Percentiles rank a stretch among this genome's conserved stretches.
phyloP scores from a whole-genome alignment of 371 early-diverging fungal species.

The Syncephalastrum sp. region DNA sequence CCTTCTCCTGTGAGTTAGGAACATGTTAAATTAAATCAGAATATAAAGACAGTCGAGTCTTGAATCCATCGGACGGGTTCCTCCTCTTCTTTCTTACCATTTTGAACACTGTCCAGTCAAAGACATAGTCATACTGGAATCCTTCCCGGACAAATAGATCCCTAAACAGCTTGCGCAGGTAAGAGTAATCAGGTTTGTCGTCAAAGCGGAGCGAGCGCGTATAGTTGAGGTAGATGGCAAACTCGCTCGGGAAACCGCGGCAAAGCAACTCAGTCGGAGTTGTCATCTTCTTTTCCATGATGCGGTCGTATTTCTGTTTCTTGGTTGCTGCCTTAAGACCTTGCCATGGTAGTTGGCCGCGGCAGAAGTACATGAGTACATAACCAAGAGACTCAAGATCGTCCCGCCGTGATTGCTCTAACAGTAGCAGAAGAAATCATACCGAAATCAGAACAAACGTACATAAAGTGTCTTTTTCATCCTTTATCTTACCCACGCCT shows the following conservation, averaged over 20 bases:
- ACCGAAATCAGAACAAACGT: not conserved
- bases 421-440: not conserved
- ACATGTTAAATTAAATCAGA: not conserved
- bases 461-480: not conserved
- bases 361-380: constrained; percentile 99
- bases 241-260: constrained; percentile 94
- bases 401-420: constrained; percentile 99
- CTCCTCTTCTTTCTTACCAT: constrained; percentile 15
- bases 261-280: constrained; percentile 97
- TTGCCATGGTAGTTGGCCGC: constrained; percentile 99
- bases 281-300: constrained; percentile 99
- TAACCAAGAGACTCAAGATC: constrained; percentile 99
- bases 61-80: not conserved
- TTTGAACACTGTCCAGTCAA: constrained; percentile 88
- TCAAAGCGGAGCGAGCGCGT: constrained; percentile 96
- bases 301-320: constrained; percentile 99
- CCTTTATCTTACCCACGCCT: constrained; percentile 77
- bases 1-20: constrained; percentile 12
- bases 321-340: constrained; percentile 98
- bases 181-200: constrained; percentile 98
- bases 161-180: constrained; percentile 94
- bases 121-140: constrained; percentile 95
- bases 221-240: constrained; percentile 97
- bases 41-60: not conserved
- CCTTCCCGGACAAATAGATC: constrained; percentile 95